Conservation (phyloP, 352 stramenopile genomes). For the Phytophthora colocasiae region DNA sequence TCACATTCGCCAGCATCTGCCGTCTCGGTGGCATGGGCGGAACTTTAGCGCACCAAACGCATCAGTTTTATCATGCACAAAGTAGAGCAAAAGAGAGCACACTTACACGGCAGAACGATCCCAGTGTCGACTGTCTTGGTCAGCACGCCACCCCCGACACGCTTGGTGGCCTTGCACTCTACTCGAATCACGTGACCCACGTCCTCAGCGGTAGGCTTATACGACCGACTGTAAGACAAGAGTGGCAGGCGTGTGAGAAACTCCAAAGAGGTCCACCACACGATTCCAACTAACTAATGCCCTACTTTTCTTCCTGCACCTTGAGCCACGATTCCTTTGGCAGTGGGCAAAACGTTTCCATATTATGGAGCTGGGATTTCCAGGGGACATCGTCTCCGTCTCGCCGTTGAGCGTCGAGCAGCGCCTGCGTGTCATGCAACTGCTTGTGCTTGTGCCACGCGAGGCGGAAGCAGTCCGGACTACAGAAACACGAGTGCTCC, state of each 20-base stretch:
- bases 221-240: conserved; percentile 64
- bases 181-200: conserved; percentile 85
- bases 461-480: conserved; percentile 67
- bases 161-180: conserved; percentile 74
- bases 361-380: conserved; percentile 71
- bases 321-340: conserved; percentile 66
- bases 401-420: conserved; percentile 27
- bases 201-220: conserved; percentile 68
- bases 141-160: conserved; percentile 54
- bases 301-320: conserved; percentile 74
- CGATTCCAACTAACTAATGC: conserved; percentile 30
- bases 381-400: conserved; percentile 40
- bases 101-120: conserved; percentile 88
- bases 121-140: conserved; percentile 85
- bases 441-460: conserved; percentile 76
- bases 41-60: conserved; percentile 56
- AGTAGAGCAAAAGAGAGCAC: conserved; percentile 35
- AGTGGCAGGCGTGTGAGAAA: conserved; percentile 41
- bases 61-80: conserved; percentile 34
- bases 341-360: conserved; percentile 61
- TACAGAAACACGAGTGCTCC: conserved; percentile 78
- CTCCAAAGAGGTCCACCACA: conserved; percentile 33
- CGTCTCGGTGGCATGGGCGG: conserved; percentile 75
- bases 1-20: conserved; percentile 85
- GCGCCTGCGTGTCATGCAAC: conserved; percentile 50